Conservation (phyloP, 495 filamentous ascomycete species). For the Hyaloscypha variabilis region DNA sequence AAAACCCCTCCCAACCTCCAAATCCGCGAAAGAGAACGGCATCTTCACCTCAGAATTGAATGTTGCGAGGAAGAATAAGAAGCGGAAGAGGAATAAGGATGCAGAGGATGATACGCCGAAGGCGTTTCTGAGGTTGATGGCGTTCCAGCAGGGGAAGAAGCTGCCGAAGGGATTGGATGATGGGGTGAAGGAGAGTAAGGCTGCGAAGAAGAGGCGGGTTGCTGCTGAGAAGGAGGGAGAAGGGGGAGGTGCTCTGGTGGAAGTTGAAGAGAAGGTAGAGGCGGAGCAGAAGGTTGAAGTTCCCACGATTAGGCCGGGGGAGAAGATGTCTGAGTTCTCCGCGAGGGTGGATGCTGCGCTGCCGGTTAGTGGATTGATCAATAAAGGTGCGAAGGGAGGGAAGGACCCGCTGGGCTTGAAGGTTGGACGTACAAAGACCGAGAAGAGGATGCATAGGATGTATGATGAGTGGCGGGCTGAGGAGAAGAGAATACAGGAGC, state of each 20-base stretch:
- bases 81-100: constrained; percentile 50
- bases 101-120: constrained; percentile 79
- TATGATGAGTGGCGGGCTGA: constrained; percentile 81
- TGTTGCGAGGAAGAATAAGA: constrained; percentile 32
- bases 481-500: constrained; percentile 55
- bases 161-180: constrained; percentile 70
- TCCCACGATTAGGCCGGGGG: constrained; percentile 78
- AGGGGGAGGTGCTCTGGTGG: too few relatives aligned
- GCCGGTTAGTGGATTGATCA: constrained; percentile 68
- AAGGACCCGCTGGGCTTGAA: constrained; percentile 58
- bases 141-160: constrained; percentile 58
- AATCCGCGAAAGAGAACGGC: constrained; percentile 28
- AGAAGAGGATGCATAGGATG: constrained; percentile 79
- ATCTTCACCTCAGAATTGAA: constrained; percentile 32
- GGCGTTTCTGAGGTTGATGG: constrained; percentile 83
- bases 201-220: constrained; percentile 46
- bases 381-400: constrained; percentile 47
- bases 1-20: constrained; percentile 65
- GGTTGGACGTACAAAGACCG: constrained; percentile 69
- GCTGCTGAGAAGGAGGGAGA: neutral
- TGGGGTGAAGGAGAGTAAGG: constrained; percentile 47
- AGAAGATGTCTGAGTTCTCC: constrained; percentile 78
- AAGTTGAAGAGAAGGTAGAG: constrained; percentile 1
- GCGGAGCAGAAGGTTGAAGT: constrained; percentile 31
- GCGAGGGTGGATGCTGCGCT: constrained; percentile 85